Evolutionary conservation across 2,329 filamentous ascomycete species (phyloP).

Genomic region (Neurospora sp.): DNA sequence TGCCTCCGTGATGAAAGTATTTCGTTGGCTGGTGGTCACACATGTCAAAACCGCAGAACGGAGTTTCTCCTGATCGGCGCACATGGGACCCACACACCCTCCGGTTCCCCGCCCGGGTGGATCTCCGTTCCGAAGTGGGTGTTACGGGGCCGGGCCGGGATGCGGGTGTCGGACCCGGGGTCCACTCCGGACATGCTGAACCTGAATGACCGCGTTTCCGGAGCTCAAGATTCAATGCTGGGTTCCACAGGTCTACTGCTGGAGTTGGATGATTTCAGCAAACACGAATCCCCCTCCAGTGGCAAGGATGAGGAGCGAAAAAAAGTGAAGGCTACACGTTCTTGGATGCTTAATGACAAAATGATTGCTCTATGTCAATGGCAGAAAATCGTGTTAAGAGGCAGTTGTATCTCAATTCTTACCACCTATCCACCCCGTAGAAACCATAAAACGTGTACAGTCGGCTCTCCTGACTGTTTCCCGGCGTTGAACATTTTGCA

Average conservation of each 20-base stretch:
- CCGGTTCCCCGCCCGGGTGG: background rate
- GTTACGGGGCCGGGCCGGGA: background rate
- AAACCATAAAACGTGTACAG: background rate
- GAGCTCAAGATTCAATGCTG: background rate
- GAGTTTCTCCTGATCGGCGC: background rate
- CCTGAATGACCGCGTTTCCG: background rate
- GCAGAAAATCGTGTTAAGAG: background rate
- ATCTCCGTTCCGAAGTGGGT: background rate
- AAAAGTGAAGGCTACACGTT: background rate
- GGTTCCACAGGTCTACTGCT: background rate
- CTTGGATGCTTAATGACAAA: background rate
- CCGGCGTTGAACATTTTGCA: background rate
- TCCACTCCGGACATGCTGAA: background rate
- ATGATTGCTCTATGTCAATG: background rate
- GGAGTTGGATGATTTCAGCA: background rate
- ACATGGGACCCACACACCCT: background rate
- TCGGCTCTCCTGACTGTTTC: background rate
- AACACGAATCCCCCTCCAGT: background rate
- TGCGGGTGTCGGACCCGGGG: background rate
- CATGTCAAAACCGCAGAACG: background rate
- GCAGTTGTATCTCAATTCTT: background rate
- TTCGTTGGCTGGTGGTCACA: background rate
- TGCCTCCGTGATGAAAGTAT: background rate
- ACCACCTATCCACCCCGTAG: background rate
- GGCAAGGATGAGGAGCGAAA: background rate